Conservation (phyloP, 2,329 filamentous ascomycete genomes). For the Nemania bipapillata region DNA sequence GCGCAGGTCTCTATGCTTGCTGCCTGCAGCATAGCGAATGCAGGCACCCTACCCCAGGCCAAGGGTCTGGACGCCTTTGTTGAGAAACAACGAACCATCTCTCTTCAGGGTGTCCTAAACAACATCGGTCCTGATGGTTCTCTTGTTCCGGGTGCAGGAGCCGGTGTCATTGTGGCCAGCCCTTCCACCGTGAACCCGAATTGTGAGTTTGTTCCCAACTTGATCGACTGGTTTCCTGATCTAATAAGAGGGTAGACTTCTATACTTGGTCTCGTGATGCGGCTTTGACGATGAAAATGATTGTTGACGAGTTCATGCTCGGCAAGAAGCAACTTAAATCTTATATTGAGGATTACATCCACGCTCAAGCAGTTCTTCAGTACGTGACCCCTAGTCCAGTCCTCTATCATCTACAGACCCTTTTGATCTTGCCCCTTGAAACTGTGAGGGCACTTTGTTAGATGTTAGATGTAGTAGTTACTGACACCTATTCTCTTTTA, state of each 20-base stretch:
- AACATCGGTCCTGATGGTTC: conserved; percentile 66
- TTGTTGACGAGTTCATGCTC: conserved; percentile 63
- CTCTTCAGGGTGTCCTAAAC: conserved; percentile 63
- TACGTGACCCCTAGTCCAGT: conserved; percentile 1
- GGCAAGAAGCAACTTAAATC: conserved; percentile 59
- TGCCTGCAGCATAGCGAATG: conserved; percentile 28
- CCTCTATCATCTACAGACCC: not conserved
- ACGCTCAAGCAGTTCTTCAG: conserved; percentile 63
- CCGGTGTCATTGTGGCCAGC: conserved; percentile 66
- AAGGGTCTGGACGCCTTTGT: conserved; percentile 52
- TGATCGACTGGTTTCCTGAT: not conserved
- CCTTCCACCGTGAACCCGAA: conserved; percentile 64
- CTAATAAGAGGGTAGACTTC: conserved; percentile 57
- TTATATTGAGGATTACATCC: conserved; percentile 64
- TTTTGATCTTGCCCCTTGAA: not conserved
- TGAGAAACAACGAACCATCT: conserved; percentile 57
- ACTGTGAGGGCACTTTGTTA: not conserved
- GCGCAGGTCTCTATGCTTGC: conserved; percentile 33
- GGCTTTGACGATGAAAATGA: conserved; percentile 62
- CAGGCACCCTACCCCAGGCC: conserved; percentile 10
- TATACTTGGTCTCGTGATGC: conserved; percentile 69
- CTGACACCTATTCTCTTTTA: conserved; percentile 4
- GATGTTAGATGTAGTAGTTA: not conserved
- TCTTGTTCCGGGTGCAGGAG: conserved; percentile 58
- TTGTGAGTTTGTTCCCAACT: conserved; percentile 55